Evolutionary conservation across 2,329 filamentous ascomycete species (phyloP), one percentile per base, ranked within the genome.

Genomic region (Sporothrix protearum): DNA sequence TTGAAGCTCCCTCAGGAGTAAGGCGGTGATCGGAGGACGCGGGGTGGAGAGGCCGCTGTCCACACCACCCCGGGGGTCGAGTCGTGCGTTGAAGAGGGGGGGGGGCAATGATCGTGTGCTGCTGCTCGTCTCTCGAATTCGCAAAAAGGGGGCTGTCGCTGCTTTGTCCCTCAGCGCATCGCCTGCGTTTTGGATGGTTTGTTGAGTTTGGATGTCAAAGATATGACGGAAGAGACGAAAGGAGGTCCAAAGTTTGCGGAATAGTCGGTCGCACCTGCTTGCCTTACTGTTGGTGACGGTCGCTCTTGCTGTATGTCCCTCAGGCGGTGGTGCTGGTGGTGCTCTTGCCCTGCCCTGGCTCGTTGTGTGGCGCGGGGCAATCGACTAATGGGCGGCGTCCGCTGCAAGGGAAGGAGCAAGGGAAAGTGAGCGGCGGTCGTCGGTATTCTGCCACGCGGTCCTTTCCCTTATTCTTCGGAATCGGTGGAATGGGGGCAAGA

Each of bases 341-440:
- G 61, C 61, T 67, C 69, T 49, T 71, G 61, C 51, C 25, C 36
- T 71, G 61, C 39, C 25, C 39, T 45, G 36, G 57, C 30, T 66
- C 28, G 47, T 36, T 55, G 64, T 63, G 64, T 68, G 64, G 70
- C 70, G 70, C 70, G 70, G 70, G 70, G 70, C 70, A 71, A 64
- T 53, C 47, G 59, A 55, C 70, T 68, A 71, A 25, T 59, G 30
- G 36, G 45, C 19, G 42, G 49, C 28, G 47, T 39, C 51, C 51
- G 28, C 63, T 61, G 42, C 53, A 68, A 28, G 53, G 69, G 64
- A 51, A 67, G 33, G 45, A 68, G 42, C 53, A 68, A 28, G 53
- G 69, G 64, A 51, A 67, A 49, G 45, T 51, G 64, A 45, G 64
- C 64, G 45, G 63, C 25, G 45, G 45, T 30, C 19, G 45, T 30